Evolutionary conservation across 108 stramenopile species (phyloP), one percentile per base, ranked within the genome.

Genomic region (Pseudonitzschia multistriata): DNA sequence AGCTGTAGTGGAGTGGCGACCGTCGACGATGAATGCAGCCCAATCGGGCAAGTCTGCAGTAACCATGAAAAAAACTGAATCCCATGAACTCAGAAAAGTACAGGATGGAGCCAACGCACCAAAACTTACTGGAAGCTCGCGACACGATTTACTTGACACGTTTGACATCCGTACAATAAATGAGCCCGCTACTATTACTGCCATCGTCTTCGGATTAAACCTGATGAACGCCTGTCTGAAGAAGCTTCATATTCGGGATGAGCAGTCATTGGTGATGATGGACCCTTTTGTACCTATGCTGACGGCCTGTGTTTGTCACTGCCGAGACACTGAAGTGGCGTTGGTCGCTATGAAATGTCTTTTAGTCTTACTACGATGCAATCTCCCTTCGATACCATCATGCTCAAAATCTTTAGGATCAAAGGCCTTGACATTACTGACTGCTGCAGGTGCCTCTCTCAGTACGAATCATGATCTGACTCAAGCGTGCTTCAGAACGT

Each of bases 401-500:
- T 80, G 74, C 57, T 77, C 91, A 24, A 82, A 83, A 40, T 67
- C 80, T n/a, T 67, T 97, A 7, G 91, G 88, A 8, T 69, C 86
- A 53, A 78, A 84, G 42, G 80, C 91, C 22, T 69, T 97, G 59
- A 67, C 84, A 27, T 77, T 94, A 25, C 77, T 97, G 42, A 82
- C 89, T 27, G 40, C 74, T 28, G 63, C 59, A 40, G 90, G 77
- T 52, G 77, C 81, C 50, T 83, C 79, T 66, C 66, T 61, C 48
- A 88, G 81, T 71, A 78, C 84, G 49, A 81, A 92, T 62, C 79
- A 85, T 49, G 97, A 97, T 63, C 79, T 95, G 67, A 83, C 83
- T 4, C 97, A 96, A 79, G 82, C 88, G 21, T 91, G 95, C 66
- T 95, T 96, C 79, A 90, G 81, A 62, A 82, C 88, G n/a, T 80